Conservation (phyloP, 163 green algal genomes). For the Prototheca cutis region DNA sequence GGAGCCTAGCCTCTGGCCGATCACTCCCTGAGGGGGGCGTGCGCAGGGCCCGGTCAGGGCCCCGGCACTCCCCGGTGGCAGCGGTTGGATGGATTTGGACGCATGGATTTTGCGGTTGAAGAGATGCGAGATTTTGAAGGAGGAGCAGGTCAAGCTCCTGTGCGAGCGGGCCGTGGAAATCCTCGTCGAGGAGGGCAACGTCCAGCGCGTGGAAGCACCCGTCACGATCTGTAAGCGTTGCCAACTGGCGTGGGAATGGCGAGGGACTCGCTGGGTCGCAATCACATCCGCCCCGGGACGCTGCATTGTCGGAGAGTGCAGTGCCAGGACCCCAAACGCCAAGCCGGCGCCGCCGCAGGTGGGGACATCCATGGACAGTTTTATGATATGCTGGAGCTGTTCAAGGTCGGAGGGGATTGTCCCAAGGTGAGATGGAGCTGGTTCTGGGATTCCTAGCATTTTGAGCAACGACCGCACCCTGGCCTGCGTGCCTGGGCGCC, state of each 20-base stretch:
- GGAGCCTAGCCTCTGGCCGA: too few species aligned
- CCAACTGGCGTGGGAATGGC: too few species aligned
- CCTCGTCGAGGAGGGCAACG: slow-evolving; percentile 97
- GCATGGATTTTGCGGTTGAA: slow-evolving; percentile 88
- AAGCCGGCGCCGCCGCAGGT: slow-evolving; percentile 26
- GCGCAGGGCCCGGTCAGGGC: not conserved
- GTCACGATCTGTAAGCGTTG: slow-evolving; percentile 80
- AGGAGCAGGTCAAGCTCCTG: slow-evolving; percentile 73
- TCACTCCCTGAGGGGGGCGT: not conserved
- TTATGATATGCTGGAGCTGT: slow-evolving; percentile 93
- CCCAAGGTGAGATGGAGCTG: slow-evolving; percentile 30
- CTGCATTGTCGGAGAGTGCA: not conserved
- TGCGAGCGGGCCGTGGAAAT: slow-evolving; percentile 95
- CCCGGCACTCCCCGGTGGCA: not conserved
- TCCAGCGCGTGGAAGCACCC: slow-evolving; percentile 89
- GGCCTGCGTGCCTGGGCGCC: too few species aligned
- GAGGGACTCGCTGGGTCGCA: too few species aligned
- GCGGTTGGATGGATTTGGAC: slow-evolving; percentile 54
- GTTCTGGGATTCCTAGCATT: too few species aligned
- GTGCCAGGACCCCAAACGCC: not conserved
- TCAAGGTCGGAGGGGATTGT: slow-evolving; percentile 89
- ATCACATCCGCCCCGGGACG: too few species aligned
- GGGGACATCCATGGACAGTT: slow-evolving; percentile 99
- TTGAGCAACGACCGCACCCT: too few species aligned
- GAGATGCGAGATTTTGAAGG: slow-evolving; percentile 81